Evolutionary conservation across 306 rosid genomes (phyloP), one percentile per base, ranked within the genome.

Genomic region (Glycine latifolia): DNA sequence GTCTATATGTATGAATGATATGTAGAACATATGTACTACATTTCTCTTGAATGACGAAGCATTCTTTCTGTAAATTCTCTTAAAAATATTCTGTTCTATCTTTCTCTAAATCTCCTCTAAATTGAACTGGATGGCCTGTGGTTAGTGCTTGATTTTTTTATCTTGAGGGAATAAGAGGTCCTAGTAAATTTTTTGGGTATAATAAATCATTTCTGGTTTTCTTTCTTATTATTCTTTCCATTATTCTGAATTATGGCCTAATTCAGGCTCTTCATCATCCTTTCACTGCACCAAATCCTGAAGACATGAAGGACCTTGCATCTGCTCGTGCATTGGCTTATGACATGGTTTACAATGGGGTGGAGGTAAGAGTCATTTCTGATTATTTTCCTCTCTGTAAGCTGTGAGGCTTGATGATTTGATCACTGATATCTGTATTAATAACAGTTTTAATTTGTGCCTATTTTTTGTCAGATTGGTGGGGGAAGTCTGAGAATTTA

Each of bases 301-400:
- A 93, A 85, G 99, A 93, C 82, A 86, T 89, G 85, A 79, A 87
- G 66, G 91, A 95, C 85, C 97, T 95, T 69, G 89, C 98, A 35
- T 86, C 97, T 73, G 99, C 99, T 63, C 97, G 96, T 78, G 99
- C 99, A 5, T 85, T 95, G 82, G 99, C 99, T 13, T 95, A 93
- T 89, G 99, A 95, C 87, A 89, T 95, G 97, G 98, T 95, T 87
- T 93, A 90, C 85, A 95, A 93, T 72, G 99, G 99, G 70, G 99
- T 95, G 47, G 99, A 95, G 99, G 99, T 93, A 83, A 63, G 50
- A 71, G 66, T 59, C 43, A 16, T 54, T 71, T 60, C 48, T 50
- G 39, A 53, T 33, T 60, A 53, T 47, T 78, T 79, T 74, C 47
- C 35, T 53, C 58, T 65, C 59, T 56, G n/a, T 78, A 77, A 84